Evolutionary conservation across 1,139 yeast genomes (phyloP), one percentile per base, ranked within the genome.

Genomic region (Casaregolazyma suthepensis): DNA sequence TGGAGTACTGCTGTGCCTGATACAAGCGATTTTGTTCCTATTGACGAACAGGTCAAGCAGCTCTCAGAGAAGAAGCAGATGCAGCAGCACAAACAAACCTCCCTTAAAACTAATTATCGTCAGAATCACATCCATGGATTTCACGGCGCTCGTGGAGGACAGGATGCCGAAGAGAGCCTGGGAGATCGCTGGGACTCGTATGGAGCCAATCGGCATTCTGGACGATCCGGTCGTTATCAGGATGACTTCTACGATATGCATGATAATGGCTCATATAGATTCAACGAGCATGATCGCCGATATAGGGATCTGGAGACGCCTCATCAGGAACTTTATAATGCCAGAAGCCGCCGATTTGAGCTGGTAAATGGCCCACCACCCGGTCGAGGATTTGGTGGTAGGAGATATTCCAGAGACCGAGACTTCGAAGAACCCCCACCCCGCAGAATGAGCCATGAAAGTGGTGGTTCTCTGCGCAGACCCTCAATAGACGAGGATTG

Each of bases 251-350:
- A 43, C 40, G 48, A 44, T 40, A 52, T 48, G 15, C 54, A 51
- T 23, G 56, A 53, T 17, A 52, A 49, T 20, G 43, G 45, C 29
- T 22, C 47, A n/a, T 49, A 43, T 17, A 26, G 52, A 29, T 49
- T 49, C 23, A 38, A 44, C 19, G 52, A 49, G 13, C 47, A 49
- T 35, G 60, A 59, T 46, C 45, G 56, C 13, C 56, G 69, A 17
- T 65, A 64, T 48, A 52, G 65, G 19, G 67, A 64, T 40, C 60
- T 58, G 48, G 71, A 68, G 48, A 51, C 62, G 10, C 64, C 67
- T 2, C 56, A 62, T 5, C 66, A 61, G 31, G 71, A 69, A 51
- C 58, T 69, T 19, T 69, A 62, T 58, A 67, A 68, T 55, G 70
- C 68, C 15, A 54, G 58, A 19, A 66, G 63, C 38, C 71, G 71